phyloP scores from a whole-genome alignment of 345 rosid genomes.

The Combretum micranthum region DNA sequence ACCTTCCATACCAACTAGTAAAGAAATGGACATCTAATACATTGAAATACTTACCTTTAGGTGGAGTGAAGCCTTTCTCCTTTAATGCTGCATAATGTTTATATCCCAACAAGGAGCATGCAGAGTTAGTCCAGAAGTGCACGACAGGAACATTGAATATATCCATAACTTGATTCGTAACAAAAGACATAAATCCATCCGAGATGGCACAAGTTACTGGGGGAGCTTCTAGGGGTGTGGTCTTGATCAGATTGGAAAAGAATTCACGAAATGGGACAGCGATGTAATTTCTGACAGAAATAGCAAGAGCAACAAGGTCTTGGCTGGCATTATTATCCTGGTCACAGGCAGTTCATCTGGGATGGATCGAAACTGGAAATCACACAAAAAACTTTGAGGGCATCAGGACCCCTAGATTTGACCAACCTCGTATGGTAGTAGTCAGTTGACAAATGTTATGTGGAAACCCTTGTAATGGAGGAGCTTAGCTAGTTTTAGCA shows the following conservation, averaged over 20 bases:
- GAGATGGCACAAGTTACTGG: slow-evolving; percentile 7
- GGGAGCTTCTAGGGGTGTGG: not conserved
- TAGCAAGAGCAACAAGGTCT: not conserved
- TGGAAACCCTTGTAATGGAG: slow-evolving; percentile 9
- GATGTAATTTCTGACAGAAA: not conserved
- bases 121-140: slow-evolving; percentile 8
- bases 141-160: not conserved
- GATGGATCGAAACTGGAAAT: slow-evolving; percentile 5
- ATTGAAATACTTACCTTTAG: slow-evolving; percentile 5
- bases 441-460: slow-evolving; percentile 11
- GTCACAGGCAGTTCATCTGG: slow-evolving; percentile 6
- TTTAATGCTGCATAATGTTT: not conserved
- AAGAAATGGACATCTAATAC: too few relatives aligned
- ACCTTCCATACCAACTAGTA: not conserved
- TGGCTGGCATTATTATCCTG: not conserved
- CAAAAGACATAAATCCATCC: slow-evolving; percentile 10
- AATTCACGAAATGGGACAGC: slow-evolving; percentile 2
- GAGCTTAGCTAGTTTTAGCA: slow-evolving; percentile 9
- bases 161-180: not conserved
- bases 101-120: slow-evolving; percentile 3
- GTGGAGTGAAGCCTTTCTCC: not conserved
- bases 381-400: not conserved
- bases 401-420: not conserved
- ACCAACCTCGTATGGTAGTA: slow-evolving; percentile 8
- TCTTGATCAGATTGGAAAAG: not conserved